Conservation (phyloP, 306 rosid species). For the Canavalia gladiata region DNA sequence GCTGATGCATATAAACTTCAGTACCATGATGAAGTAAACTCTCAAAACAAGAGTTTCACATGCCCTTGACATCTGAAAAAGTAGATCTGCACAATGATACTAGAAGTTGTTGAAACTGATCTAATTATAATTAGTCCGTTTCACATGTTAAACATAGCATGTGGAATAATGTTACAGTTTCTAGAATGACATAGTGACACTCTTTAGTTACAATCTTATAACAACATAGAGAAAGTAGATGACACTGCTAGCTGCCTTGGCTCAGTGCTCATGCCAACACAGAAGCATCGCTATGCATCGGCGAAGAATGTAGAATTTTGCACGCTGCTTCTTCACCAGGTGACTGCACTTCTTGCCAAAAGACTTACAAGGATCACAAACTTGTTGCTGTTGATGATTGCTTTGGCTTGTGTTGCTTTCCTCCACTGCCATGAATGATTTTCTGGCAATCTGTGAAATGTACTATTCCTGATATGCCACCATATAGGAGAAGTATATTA, state of each 20-base stretch:
- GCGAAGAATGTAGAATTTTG: constrained; percentile 52
- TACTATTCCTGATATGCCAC: constrained; percentile 36
- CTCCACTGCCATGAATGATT: constrained; percentile 59
- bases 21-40: not conserved
- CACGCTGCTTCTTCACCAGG: constrained; percentile 50
- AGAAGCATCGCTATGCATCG: constrained; percentile 51
- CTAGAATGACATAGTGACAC: constrained; percentile 31
- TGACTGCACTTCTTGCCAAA: constrained; percentile 77
- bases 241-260: constrained; percentile 1
- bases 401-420: constrained; percentile 55
- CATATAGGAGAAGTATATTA: constrained; percentile 32
- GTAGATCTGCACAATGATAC: constrained; percentile 32
- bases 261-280: constrained; percentile 51
- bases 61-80: constrained; percentile 34
- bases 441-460: not conserved
- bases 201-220: constrained; percentile 36
- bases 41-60: constrained; percentile 23
- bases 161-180: constrained; percentile 30
- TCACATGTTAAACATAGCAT: constrained; percentile 28
- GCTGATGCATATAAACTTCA: constrained; percentile 27
- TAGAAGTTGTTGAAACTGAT: constrained; percentile 34
- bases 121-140: constrained; percentile 13
- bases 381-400: constrained; percentile 42
- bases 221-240: not conserved
- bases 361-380: constrained; percentile 67